Base-by-base conservation (phyloP, 2,329 filamentous ascomycete species). In the Colletotrichum sp. region DNA sequence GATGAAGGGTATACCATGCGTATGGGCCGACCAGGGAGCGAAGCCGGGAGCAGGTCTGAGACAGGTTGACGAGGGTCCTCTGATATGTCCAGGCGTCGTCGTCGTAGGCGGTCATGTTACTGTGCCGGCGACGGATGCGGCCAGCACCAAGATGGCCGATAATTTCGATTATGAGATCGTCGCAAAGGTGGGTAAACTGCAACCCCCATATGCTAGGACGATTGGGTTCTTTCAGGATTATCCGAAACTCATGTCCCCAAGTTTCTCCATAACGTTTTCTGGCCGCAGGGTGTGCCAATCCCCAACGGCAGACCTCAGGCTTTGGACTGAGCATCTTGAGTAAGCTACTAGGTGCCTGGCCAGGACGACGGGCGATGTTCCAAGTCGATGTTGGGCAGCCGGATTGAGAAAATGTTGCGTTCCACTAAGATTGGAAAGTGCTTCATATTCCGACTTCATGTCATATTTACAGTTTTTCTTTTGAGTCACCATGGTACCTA, bases 251-350 rank as follows among this genome's bases (percentile, higher is more conserved):
- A n/a, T 1, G 1, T 12, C 9, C 9, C 39, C 39, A 48, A 12
- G 0, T 7, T 12, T 9, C 9, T 48, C 18, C 9, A n/a, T 12
- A 3, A n/a, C 9, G 9, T 12, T 12, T 48, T 0, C 39, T 0
- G 9, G 5, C 39, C 39, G 39, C 9, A 48, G 39, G 9, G 18
- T 39, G 36, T 39, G 36, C 1, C 36, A 9, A 5, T 39, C 36
- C 15, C 8, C 15, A 39, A 18, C 15, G 36, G 0, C 36, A 5
- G 15, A 39, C 36, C 36, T 18, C 15, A 39, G 36, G 36, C 15
- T 12, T 48, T n/a, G 39, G 18, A 48, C 4, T 48, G 18, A 3
- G 39, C 39, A 48, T 48, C 5, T 48, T 2, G 5, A 48, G 5
- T n/a, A 48, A n/a, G 39, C 9, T n/a, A n/a, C 39, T 0, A n/a